Evolutionary conservation across 257 asterid genomes (phyloP), one percentile per base, ranked within the genome.

Genomic region (Nicotiana undulata): DNA sequence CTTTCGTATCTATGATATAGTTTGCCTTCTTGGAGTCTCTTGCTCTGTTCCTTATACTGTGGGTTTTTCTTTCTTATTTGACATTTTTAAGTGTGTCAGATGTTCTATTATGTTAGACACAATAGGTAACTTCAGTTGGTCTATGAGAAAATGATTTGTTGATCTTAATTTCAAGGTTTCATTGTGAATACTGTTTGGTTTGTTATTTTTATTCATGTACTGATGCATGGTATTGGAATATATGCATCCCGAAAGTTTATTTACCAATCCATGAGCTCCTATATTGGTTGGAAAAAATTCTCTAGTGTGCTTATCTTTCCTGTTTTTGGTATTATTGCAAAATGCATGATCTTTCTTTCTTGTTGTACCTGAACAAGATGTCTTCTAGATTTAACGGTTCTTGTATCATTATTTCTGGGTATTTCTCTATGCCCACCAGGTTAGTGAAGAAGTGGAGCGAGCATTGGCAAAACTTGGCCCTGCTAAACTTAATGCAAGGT

Each of bases 371-470:
- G 37, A n/a, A 49, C 44, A 74, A 74, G 37, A 26, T 17, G 70
- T 9, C 24, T 29, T 20, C 32, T 76, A 67, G 31, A 29, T 80
- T 70, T 55, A 55, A 26, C 64, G 64, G 55, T 79, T 79, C 72
- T 85, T 61, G 51, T 29, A 15, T 65, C 64, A 61, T 55, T 63
- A 24, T 61, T 75, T 49, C 58, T 77, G 74, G 58, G 34, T 80
- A 11, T 83, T 34, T 11, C 58, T 77, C 75, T 88, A 80, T 76
- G 77, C 79, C 78, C 82, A 74, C 80, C 90, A 95, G 99, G 99
- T 95, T 64, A 95, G 98, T 63, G 99, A 95, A 87, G 99, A 95
- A 90, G 98, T 95, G 63, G 99, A 95, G 85, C 97, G 98, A 63
- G 99, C 99, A 82, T 90, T 95, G 89, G 91, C 97, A 34, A 95